Percentiles rank a stretch among this genome's conserved stretches.
Conservation (phyloP, 2,329 filamentous ascomycete species). For the Penicillium sp. region DNA sequence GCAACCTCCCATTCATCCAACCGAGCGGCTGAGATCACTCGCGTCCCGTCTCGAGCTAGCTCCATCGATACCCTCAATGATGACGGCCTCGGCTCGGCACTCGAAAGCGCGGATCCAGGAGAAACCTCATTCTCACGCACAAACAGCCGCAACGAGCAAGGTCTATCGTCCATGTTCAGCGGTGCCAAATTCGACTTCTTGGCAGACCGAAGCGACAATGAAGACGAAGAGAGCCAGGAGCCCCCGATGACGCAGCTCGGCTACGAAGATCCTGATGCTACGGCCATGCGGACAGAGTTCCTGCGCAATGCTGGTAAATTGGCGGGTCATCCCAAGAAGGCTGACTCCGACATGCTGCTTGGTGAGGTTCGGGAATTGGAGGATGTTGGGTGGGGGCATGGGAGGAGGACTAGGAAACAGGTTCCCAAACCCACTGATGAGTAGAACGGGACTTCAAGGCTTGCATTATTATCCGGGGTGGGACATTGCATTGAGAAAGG, state of each 20-base stretch:
- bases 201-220: constrained; percentile 25
- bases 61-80: constrained; percentile 54
- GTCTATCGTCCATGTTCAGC: constrained; percentile 36
- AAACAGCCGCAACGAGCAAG: constrained; percentile 31
- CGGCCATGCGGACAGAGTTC: constrained; percentile 58
- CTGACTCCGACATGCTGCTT: constrained; percentile 23
- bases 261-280: constrained; percentile 55
- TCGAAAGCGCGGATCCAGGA: constrained; percentile 31
- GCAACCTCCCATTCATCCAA: constrained; percentile 44
- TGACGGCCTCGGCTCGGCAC: constrained; percentile 41
- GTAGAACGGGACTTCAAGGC: constrained; percentile 2
- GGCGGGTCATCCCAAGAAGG: constrained; percentile 34
- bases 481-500: neutral
- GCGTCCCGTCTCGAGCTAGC: constrained; percentile 46
- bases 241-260: constrained; percentile 51
- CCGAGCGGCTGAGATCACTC: constrained; percentile 24
- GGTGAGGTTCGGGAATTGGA: constrained; percentile 39
- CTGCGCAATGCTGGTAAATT: constrained; percentile 50
- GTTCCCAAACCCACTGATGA: constrained; percentile 27
- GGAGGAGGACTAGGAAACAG: constrained; percentile 39
- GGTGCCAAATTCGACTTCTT: constrained; percentile 37
- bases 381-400: constrained; percentile 36
- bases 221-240: constrained; percentile 38
- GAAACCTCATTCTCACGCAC: constrained; percentile 29
- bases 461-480: neutral